Base-by-base conservation (phyloP, 139 green algal genomes). In the Nannochloris sp. region DNA sequence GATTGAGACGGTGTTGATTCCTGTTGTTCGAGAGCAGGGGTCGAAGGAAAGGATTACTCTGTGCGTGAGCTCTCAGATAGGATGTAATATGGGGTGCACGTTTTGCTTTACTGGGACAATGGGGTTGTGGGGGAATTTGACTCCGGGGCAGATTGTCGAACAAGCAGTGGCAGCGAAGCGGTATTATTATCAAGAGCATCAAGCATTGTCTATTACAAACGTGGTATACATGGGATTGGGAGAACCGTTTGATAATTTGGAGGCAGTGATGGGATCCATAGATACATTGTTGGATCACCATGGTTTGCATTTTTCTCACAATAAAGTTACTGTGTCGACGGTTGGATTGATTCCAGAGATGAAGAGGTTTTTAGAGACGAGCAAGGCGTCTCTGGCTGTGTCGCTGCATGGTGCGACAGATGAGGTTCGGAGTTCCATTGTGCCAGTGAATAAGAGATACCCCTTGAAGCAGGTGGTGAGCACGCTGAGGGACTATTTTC, bases 371-470 rank as follows among this genome's bases (percentile, higher is more conserved):
- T 62, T 70, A 25, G 59, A 62, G 2, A 60, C 56, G 3, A 62
- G 60, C 51, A 65, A 68, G 2, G 86, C 74, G 5, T 79, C 85
- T 66, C 71, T 97, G 51, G 91, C 91, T 1, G 75, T 96, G 12
- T 90, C 78, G 1, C 83, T 97, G 48, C 90, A 97, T 64, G 90
- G 88, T 17, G 92, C 90, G 25, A 96, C 86, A 20, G 87, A 95
- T 72, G 78, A 86, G 65, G 73, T 92, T 40, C 72, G 91, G 0
- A 79, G 85, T 76, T 88, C 78, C 74, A 90, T 97, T 26, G 86
- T 91, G 56, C 91, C 91, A 1, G 81, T 95, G 55, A 97, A 97
- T 80, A 77, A 82, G 1, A 76, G 82, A 63, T 82, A 85, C 57
- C 25, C 63, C 2, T 67, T 95, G 17, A 63, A 65, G 8, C 57